Conservation (phyloP, 208 protist species). For the Trypanosoma vivax region DNA sequence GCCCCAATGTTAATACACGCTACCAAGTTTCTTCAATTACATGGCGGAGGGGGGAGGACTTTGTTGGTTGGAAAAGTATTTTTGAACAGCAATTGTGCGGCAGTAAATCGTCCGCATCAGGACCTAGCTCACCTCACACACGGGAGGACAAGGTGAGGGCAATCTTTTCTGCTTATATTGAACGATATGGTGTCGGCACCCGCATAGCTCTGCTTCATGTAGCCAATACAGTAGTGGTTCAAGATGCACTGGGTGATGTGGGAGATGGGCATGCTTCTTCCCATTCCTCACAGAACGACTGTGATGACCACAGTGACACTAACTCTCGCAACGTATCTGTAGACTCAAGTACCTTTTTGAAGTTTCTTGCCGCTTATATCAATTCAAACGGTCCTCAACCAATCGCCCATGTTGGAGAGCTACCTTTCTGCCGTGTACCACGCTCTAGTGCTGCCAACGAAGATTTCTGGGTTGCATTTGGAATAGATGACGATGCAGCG, state of each 20-base stretch:
- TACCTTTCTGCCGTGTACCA: neutral
- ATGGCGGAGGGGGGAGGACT: conserved; percentile 23
- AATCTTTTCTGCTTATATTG: conserved; percentile 18
- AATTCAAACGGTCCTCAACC: conserved; percentile 8
- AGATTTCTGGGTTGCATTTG: neutral
- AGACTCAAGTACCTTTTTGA: neutral
- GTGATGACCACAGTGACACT: neutral
- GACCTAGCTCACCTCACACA: conserved; percentile 14
- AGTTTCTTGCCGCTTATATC: conserved; percentile 8
- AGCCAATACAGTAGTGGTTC: no score
- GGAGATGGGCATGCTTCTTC: no score
- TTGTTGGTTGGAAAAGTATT: conserved; percentile 7
- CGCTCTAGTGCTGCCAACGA: neutral
- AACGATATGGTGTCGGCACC: conserved; percentile 14
- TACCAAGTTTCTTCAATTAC: conserved; percentile 6
- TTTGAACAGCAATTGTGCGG: conserved; percentile 11
- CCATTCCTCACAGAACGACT: neutral
- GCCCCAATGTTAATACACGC: neutral
- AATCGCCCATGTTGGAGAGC: conserved; percentile 1
- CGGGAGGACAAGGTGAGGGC: conserved; percentile 9
- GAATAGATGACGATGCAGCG: neutral
- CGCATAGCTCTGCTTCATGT: conserved; percentile 15
- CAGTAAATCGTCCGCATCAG: neutral
- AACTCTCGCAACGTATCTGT: no score
- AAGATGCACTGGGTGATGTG: no score